phyloP scores from a whole-genome alignment of 805 yeast species.

The Soucietia sequanensis region DNA sequence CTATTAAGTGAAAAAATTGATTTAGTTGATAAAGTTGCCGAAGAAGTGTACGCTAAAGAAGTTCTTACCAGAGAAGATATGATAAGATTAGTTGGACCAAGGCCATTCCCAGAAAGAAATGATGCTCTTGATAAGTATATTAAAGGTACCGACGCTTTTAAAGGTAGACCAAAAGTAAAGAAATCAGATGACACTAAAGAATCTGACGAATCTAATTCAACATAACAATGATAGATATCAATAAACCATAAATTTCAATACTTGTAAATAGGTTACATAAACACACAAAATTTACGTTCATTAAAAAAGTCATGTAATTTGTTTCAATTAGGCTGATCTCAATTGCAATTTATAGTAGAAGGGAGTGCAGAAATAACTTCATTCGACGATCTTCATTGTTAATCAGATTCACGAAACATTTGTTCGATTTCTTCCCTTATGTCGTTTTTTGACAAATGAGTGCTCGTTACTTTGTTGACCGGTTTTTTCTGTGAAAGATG shows the following conservation, averaged over 20 bases:
- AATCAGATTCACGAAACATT: neutral
- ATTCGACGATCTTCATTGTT: too few species aligned
- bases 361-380: too few species aligned
- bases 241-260: too few species aligned
- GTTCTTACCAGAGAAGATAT: constrained; percentile 81
- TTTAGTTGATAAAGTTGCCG: constrained; percentile 69
- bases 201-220: constrained; percentile 2
- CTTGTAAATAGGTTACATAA: too few species aligned
- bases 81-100: constrained; percentile 70
- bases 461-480: constrained; percentile 6
- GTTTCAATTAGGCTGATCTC: too few species aligned
- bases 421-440: neutral
- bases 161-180: constrained; percentile 24
- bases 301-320: too few species aligned
- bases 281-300: too few species aligned
- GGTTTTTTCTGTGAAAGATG: too few species aligned
- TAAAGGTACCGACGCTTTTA: constrained; percentile 46
- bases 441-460: neutral
- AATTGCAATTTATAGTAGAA: too few species aligned
- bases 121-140: constrained; percentile 90
- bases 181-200: constrained; percentile 4
- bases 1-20: constrained; percentile 58
- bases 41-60: constrained; percentile 68
- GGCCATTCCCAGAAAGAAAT: constrained; percentile 76
- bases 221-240: too few species aligned